Base-by-base conservation (phyloP, 139 green algal species). In the Tetraselmis chui region DNA sequence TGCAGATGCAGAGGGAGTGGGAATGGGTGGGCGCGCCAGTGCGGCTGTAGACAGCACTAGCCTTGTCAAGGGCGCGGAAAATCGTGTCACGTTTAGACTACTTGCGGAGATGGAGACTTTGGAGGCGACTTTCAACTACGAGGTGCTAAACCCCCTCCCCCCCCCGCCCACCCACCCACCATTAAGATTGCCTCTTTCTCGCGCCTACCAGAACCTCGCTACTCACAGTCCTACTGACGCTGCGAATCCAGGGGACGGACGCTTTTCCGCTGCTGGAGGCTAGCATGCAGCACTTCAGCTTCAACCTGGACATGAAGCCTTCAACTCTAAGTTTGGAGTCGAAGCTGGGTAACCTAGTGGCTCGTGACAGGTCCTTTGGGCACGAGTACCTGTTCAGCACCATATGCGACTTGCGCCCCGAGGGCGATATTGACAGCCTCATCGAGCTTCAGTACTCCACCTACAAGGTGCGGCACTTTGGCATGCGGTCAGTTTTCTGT, bases 231-330 rank as follows among this genome's bases (percentile, higher is more conserved):
- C n/a, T n/a, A n/a, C n/a, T n/a, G n/a, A n/a, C n/a, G n/a, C n/a
- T n/a, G n/a, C n/a, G n/a, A n/a, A n/a, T n/a, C n/a, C 45, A 67
- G 45, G 45, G 45, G 11, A 67, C 45, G 18, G 45, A 67, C 18
- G 45, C 45, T 18, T 67, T 67, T 67, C 45, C 45, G 45, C 45
- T 67, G 45, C 45, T 67, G 5, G 45, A 67, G 45, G 45, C 45
- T 25, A 67, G 45, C 24, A 86, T 95, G 59, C 87, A 94, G 30
- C 85, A 82, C 31, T 92, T 95, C 76, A 79, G 59, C 27, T 88
- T 93, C 23, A 27, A 79, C 79, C 83, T 93, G 23, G 83, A 84
- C 29, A 76, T 92, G 2, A 76, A 88, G 28, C 89, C 89, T 2
- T 30, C 81, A 28, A 87, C 84, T 29, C 75, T 92, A 80, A 31